Conservation (phyloP, 2,329 filamentous ascomycete genomes). For the Aspergillus persii region DNA sequence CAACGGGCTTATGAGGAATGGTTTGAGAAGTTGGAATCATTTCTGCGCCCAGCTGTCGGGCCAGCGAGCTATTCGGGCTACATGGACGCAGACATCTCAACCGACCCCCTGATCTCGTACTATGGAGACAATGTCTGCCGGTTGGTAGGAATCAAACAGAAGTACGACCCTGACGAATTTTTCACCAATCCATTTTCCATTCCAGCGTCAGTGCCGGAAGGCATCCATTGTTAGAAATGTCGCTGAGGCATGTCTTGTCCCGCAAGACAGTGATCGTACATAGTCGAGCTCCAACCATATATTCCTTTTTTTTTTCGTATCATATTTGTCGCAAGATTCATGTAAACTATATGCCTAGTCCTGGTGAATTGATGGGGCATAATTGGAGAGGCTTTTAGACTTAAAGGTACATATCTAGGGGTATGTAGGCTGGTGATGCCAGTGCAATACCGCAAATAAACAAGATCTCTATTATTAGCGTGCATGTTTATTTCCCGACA, state of each 20-base stretch:
- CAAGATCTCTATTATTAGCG: no score
- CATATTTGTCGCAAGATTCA: no score
- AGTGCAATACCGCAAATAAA: no score
- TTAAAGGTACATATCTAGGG: no score
- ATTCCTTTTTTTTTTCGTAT: background rate
- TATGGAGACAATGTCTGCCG: background rate
- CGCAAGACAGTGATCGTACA: background rate
- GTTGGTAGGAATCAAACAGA: background rate
- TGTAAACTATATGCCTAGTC: no score
- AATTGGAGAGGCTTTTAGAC: no score
- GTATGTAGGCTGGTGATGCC: no score
- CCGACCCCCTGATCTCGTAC: background rate
- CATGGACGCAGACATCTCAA: background rate
- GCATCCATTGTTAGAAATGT: background rate
- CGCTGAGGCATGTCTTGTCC: background rate
- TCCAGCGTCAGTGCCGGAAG: background rate
- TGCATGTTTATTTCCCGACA: no score
- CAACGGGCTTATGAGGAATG: background rate
- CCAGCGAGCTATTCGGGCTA: background rate
- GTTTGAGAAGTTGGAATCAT: background rate
- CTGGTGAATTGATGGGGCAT: no score
- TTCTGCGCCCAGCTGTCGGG: background rate
- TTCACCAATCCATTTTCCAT: constrained; percentile 2
- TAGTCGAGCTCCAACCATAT: background rate
- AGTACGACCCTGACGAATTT: background rate